Percentiles rank a stretch among this genome's conserved stretches.
Evolutionary conservation across 2,329 filamentous ascomycete species (phyloP).

Genomic region (Harringtonia aguacate): DNA sequence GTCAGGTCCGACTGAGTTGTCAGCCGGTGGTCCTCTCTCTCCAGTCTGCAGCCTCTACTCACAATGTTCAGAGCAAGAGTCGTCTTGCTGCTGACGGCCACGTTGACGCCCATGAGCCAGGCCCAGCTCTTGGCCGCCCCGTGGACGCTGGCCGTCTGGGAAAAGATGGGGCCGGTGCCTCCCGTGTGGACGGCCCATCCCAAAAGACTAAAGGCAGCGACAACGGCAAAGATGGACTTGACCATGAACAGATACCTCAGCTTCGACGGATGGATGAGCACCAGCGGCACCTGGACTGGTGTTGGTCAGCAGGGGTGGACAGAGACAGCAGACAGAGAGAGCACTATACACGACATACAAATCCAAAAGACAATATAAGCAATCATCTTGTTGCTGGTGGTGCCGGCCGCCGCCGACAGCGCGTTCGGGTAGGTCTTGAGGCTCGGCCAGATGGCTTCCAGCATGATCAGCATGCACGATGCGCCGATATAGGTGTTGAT

Average conservation of each 20-base stretch:
- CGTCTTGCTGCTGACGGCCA: slow-evolving; percentile 35
- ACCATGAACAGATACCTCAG: slow-evolving; percentile 21
- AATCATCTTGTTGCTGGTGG: slow-evolving; percentile 12
- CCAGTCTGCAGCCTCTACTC: not conserved
- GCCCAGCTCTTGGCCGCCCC: slow-evolving; percentile 3
- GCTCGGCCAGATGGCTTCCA: slow-evolving; percentile 28
- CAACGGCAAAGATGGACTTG: slow-evolving; percentile 27
- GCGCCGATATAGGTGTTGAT: slow-evolving; percentile 14
- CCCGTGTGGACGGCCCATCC: slow-evolving; percentile 64
- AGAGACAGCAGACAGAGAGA: not conserved
- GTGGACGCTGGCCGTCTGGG: not conserved
- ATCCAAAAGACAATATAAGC: slow-evolving; percentile 15
- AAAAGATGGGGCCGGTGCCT: slow-evolving; percentile 3
- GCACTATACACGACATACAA: not conserved
- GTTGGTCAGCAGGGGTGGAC: not conserved
- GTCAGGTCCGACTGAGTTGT: slow-evolving; percentile 20
- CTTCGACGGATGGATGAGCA: slow-evolving; percentile 16
- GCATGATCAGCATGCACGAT: slow-evolving; percentile 17
- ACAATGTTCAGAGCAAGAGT: slow-evolving; percentile 38
- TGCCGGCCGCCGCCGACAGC: slow-evolving; percentile 24
- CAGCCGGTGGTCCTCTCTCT: not conserved
- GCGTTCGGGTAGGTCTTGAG: slow-evolving; percentile 28
- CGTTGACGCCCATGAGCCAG: slow-evolving; percentile 13
- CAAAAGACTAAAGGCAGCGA: slow-evolving; percentile 25
- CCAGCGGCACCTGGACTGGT: slow-evolving; percentile 15